Base-by-base conservation (phyloP, 179 eudicot species). In the Corrigiola litoralis region DNA sequence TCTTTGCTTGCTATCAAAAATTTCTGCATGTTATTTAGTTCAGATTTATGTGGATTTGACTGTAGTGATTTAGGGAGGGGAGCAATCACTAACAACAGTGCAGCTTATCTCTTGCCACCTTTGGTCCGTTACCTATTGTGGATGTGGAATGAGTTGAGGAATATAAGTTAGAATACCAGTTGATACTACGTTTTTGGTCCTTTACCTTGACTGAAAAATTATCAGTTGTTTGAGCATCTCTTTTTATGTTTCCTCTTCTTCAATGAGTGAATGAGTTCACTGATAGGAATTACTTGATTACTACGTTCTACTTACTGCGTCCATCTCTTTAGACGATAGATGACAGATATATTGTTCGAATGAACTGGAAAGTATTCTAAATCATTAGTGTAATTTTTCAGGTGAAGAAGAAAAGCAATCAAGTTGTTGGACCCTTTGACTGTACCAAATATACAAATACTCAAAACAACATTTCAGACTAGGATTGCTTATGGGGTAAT, bases 381-480 rank as follows among this genome's bases (percentile, higher is more conserved):
- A n/a, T n/a, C 32, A 46, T 5, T 46, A 27, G 0, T 55, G 50
- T 25, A 66, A 5, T 6, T 63, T 80, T 80, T 77, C 95, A 92
- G 98, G 98, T 92, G 73, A 92, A 87, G 72, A 74, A 79, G 78
- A 85, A 86, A 74, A 78, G 59, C 68, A 82, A 70, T 65, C 85
- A 82, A 73, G 61, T 40, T 70, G 72, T 87, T n/a, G 98, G 98
- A 61, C 98, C 98, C 40, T 87, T 52, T 74, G 98, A 92, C 73
- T 92, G 98, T 78, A 92, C 98, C 57, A 89, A 89, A 67, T 82
- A 72, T 79, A 78, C 68, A 65, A 78, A 76, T 47, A 23, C 40
- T 66, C 64, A 63, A 46, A 79, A 70, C 44, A 58, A 75, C 21
- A 65, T 52, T 53, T 75, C 80, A 20, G 41, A 72, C 25, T 74